phyloP scores from a whole-genome alignment of 2,329 filamentous ascomycete species.

The Penicillium sp. region DNA sequence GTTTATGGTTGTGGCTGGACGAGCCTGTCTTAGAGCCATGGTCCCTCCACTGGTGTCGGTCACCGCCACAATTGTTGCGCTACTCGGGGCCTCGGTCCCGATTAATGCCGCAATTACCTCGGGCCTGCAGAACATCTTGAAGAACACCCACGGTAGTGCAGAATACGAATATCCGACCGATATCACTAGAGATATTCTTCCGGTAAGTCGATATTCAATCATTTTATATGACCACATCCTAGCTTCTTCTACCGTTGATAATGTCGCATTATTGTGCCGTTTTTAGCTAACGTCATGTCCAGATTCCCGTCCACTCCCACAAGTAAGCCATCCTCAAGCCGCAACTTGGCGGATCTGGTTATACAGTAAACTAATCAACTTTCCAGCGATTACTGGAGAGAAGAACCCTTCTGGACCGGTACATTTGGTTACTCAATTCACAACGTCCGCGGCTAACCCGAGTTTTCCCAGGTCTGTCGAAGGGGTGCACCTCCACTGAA shows the following conservation, averaged over 20 bases:
- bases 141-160: slow-evolving; percentile 52
- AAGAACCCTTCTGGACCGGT: slow-evolving; percentile 48
- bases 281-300: slow-evolving; percentile 16
- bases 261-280: neutral
- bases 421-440: slow-evolving; percentile 21
- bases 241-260: neutral
- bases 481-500: slow-evolving; percentile 58
- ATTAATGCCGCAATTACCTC: slow-evolving; percentile 37
- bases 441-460: neutral
- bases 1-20: too few relatives aligned
- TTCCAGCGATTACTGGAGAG: slow-evolving; percentile 57
- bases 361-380: neutral
- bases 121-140: slow-evolving; percentile 55
- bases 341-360: neutral
- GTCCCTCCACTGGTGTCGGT: slow-evolving; percentile 14
- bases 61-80: slow-evolving; percentile 21
- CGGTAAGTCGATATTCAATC: slow-evolving; percentile 41
- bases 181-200: slow-evolving; percentile 59
- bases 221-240: too few relatives aligned
- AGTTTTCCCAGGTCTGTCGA: slow-evolving; percentile 48
- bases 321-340: slow-evolving; percentile 31
- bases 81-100: slow-evolving; percentile 24
- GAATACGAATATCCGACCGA: slow-evolving; percentile 61
- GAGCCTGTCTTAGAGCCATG: slow-evolving; percentile 3
- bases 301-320: slow-evolving; percentile 45